Evolutionary conservation across 2,329 filamentous ascomycete genomes (phyloP).

Genomic region (Teratosphaeria pseudoeucalypti): DNA sequence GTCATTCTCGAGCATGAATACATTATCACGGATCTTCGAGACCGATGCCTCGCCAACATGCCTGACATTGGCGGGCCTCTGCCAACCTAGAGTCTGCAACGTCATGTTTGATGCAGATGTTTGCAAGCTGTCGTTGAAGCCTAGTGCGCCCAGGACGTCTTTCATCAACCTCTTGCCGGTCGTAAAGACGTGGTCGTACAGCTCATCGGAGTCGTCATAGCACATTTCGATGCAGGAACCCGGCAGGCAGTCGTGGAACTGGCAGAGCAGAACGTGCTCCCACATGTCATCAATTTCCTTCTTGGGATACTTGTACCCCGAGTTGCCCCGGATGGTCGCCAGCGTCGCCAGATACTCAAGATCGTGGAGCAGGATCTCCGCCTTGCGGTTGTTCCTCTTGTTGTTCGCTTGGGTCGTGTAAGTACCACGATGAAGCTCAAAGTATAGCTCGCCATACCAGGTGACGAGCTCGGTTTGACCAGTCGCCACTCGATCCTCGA

Average conservation of each 20-base stretch:
- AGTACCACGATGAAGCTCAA: conserved; percentile 91
- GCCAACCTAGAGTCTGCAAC: conserved; percentile 82
- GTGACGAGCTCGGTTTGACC: conserved; percentile 66
- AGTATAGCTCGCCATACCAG: conserved; percentile 97
- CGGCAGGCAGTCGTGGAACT: conserved; percentile 95
- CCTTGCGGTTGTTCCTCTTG: conserved; percentile 83
- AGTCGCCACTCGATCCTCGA: conserved; percentile 63
- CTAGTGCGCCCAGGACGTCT: conserved; percentile 58
- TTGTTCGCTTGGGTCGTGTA: conserved; percentile 96
- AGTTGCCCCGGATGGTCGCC: conserved; percentile 59
- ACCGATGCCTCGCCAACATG: background rate
- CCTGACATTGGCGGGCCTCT: conserved; percentile 40
- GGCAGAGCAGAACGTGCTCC: conserved; percentile 82
- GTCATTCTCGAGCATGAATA: conserved; percentile 71
- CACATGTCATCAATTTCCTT: conserved; percentile 91
- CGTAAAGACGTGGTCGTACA: conserved; percentile 74
- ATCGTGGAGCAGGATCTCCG: conserved; percentile 76
- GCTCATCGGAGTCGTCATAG: conserved; percentile 85
- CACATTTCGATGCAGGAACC: conserved; percentile 97
- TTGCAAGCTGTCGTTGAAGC: conserved; percentile 40
- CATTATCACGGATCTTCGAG: conserved; percentile 17
- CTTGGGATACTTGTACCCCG: conserved; percentile 77
- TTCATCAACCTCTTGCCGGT: conserved; percentile 63
- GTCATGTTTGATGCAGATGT: conserved; percentile 43
- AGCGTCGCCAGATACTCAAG: conserved; percentile 81